A percentile compares a stretch with the other conserved stretches of the same genome.
These are phyloP conservation scores for Wakefieldia striispora DNA, from an alignment of 768 basidiomycete genomes.

Conservation along the genomic window DNA sequence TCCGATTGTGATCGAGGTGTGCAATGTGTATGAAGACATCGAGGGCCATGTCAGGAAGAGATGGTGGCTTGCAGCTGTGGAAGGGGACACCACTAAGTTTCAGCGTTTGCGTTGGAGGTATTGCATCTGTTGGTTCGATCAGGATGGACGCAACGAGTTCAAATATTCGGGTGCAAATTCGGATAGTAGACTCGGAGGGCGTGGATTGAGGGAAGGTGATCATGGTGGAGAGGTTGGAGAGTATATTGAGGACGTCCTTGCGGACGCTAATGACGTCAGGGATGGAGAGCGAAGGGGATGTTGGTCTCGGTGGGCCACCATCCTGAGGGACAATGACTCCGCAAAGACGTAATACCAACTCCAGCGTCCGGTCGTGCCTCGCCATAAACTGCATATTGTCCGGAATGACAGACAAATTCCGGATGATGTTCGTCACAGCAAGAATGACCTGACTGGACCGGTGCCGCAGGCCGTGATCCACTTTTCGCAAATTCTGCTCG, in stretches of 20 bases:
- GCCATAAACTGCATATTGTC: slow-evolving; percentile 73
- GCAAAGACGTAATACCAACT: slow-evolving; percentile 69
- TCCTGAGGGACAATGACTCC: slow-evolving; percentile 39
- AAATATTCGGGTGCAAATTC: slow-evolving; percentile 57
- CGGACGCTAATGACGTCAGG: slow-evolving; percentile 70
- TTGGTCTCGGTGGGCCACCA: slow-evolving; percentile 37
- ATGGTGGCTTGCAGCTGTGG: slow-evolving; percentile 50
- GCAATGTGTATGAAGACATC: slow-evolving; percentile 81
- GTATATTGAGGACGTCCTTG: slow-evolving; percentile 70
- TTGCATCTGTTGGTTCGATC: slow-evolving; percentile 62
- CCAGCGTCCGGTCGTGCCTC: slow-evolving; percentile 59
- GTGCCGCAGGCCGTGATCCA: slow-evolving; percentile 54
- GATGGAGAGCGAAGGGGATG: slow-evolving; percentile 62
- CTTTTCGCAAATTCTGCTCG: slow-evolving; percentile 49
- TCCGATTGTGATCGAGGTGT: slow-evolving; percentile 76
- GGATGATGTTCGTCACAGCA: slow-evolving; percentile 73
- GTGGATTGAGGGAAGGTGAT: slow-evolving; percentile 47
- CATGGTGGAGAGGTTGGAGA: slow-evolving; percentile 57
- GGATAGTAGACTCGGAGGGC: slow-evolving; percentile 40
- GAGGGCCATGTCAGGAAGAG: slow-evolving; percentile 71
- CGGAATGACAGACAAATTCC: slow-evolving; percentile 74
- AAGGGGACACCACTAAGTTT: slow-evolving; percentile 49
- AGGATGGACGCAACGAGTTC: slow-evolving; percentile 74
- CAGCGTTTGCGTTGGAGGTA: slow-evolving; percentile 60
- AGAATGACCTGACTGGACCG: slow-evolving; percentile 65